phyloP scores from a whole-genome alignment of 1,139 yeast genomes.

The Maudiozyma humilis region DNA sequence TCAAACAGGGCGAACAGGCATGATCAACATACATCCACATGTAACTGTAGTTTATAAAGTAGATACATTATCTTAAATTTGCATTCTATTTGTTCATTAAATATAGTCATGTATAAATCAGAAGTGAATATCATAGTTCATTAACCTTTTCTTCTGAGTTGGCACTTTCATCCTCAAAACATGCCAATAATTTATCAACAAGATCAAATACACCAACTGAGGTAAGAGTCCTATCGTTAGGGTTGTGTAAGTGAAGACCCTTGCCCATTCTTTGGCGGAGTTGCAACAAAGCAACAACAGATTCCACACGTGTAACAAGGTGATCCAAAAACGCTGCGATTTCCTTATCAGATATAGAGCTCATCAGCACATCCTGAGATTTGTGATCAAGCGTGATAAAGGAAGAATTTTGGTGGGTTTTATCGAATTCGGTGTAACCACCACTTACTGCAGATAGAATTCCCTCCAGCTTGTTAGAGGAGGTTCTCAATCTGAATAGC shows the following conservation, averaged over 20 bases:
- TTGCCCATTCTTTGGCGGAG: slow-evolving; percentile 22
- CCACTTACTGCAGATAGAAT: slow-evolving; percentile 11
- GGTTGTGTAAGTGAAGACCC: slow-evolving; percentile 17
- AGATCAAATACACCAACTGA: slow-evolving; percentile 21
- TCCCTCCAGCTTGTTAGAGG: slow-evolving; percentile 15
- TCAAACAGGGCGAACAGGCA: too few relatives aligned
- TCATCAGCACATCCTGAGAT: slow-evolving; percentile 16
- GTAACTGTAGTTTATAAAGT: not conserved
- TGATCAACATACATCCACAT: not conserved
- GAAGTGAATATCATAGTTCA: too few relatives aligned
- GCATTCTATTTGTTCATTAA: not conserved
- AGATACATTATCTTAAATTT: too few relatives aligned
- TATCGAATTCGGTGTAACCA: slow-evolving; percentile 14
- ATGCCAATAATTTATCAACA: slow-evolving; percentile 13
- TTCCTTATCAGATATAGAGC: slow-evolving; percentile 20
- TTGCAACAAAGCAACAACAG: slow-evolving; percentile 23
- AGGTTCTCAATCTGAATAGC: slow-evolving; percentile 20
- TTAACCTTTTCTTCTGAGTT: too few relatives aligned
- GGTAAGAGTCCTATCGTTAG: slow-evolving; percentile 9
- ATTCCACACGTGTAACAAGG: slow-evolving; percentile 28
- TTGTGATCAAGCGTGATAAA: slow-evolving; percentile 15
- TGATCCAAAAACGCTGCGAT: slow-evolving; percentile 27
- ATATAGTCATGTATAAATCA: too few relatives aligned
- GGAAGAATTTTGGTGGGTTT: slow-evolving; percentile 7
- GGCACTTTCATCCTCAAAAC: not conserved